Percentiles rank a stretch among this genome's conserved stretches.
phyloP scores from a whole-genome alignment of 257 asterid species.

The Primulina huaijiensis region DNA sequence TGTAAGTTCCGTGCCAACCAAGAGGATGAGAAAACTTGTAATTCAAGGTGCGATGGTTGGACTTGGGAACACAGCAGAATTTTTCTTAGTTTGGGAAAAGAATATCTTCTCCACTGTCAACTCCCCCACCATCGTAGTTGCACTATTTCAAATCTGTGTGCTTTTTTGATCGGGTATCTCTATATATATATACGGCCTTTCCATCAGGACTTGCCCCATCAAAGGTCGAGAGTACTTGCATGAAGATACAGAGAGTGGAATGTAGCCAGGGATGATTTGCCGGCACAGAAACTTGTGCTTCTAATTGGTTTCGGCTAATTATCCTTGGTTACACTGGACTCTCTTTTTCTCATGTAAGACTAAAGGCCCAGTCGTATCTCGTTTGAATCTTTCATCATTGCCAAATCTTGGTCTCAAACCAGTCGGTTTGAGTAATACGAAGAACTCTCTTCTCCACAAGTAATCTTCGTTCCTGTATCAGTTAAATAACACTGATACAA shows the following conservation, averaged over 20 bases:
- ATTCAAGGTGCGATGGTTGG: background rate
- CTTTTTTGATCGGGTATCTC: background rate
- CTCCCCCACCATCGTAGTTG: background rate
- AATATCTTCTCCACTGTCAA: background rate
- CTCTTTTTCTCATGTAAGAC: constrained; percentile 21
- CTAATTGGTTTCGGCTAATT: background rate
- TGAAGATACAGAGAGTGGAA: constrained; percentile 20
- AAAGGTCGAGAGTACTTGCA: constrained; percentile 9
- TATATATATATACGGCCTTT: background rate
- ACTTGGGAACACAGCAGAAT: background rate
- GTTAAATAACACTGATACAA: too few species aligned
- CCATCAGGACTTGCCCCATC: background rate
- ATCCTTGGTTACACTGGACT: constrained; percentile 21
- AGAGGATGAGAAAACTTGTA: background rate
- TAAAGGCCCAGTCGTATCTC: background rate
- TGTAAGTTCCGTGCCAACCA: background rate
- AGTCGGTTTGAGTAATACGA: background rate
- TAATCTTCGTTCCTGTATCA: too few species aligned
- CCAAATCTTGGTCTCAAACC: background rate
- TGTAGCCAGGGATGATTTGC: constrained; percentile 32
- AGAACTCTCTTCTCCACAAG: too few species aligned
- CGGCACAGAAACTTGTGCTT: background rate
- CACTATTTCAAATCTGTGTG: background rate
- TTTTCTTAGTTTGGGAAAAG: background rate
- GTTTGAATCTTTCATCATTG: background rate